These are phyloP conservation scores for Colletotrichum nymphaeae DNA, from an alignment of 2,329 filamentous ascomycete species.

Conservation along the genomic window DNA sequence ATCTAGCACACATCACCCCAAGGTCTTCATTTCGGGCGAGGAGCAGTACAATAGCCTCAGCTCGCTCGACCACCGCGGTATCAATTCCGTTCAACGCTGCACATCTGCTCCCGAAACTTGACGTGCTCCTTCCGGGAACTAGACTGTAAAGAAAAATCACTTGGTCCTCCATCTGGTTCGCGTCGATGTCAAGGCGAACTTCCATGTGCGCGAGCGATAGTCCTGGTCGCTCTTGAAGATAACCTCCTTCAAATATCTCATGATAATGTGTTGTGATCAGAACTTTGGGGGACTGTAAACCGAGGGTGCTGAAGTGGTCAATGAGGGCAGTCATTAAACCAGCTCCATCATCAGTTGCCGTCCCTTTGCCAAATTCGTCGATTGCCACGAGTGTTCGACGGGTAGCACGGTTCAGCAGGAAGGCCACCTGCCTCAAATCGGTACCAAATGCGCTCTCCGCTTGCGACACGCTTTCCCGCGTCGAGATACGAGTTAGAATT, in stretches of 20 bases:
- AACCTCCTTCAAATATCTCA: constrained; percentile 77
- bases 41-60: constrained; percentile 77
- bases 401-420: constrained; percentile 81
- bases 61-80: constrained; percentile 75
- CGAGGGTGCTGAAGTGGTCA: constrained; percentile 63
- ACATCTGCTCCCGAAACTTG: constrained; percentile 88
- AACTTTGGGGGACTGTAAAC: constrained; percentile 62
- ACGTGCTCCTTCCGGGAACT: constrained; percentile 74
- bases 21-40: constrained; percentile 81
- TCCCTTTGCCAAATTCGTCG: constrained; percentile 87
- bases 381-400: constrained; percentile 84
- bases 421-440: constrained; percentile 87
- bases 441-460: constrained; percentile 75
- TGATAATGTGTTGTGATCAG: constrained; percentile 73
- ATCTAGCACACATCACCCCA: constrained; percentile 74
- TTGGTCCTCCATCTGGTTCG: constrained; percentile 66
- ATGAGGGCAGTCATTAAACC: constrained; percentile 69
- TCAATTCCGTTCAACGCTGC: constrained; percentile 90
- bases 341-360: constrained; percentile 66
- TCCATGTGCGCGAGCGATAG: constrained; percentile 79
- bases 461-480: constrained; percentile 71
- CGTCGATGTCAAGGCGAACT: constrained; percentile 67
- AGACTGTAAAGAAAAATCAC: constrained; percentile 81
- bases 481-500: constrained; percentile 87
- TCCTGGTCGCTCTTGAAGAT: constrained; percentile 60